Percentiles rank a stretch among this genome's conserved stretches.
phyloP scores from a whole-genome alignment of 106 monocot genomes.

The Dendrobium chrysotoxum region DNA sequence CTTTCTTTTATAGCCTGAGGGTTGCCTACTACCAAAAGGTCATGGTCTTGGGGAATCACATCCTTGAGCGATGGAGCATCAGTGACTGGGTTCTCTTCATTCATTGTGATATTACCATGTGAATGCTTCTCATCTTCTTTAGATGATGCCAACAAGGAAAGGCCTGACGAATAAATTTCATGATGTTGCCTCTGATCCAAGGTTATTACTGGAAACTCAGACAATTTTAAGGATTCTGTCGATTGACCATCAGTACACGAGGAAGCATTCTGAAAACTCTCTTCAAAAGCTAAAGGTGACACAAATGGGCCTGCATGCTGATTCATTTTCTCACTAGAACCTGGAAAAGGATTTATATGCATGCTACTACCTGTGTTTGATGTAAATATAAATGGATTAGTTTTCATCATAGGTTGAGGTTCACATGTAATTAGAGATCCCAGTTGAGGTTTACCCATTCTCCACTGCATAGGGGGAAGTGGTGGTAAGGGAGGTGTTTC shows the following conservation, averaged over 20 bases:
- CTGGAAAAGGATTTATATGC: not conserved
- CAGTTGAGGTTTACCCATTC: slow-evolving; percentile 52
- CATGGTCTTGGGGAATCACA: not conserved
- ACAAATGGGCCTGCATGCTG: slow-evolving; percentile 13
- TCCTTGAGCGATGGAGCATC: slow-evolving; percentile 9
- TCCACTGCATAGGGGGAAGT: slow-evolving; percentile 87
- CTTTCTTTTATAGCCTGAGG: slow-evolving; percentile 12
- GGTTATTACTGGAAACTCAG: slow-evolving; percentile 29
- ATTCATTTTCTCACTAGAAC: not conserved
- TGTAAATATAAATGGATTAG: not conserved
- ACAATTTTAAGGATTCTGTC: slow-evolving; percentile 17
- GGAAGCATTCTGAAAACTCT: slow-evolving; percentile 1
- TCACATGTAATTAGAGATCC: slow-evolving; percentile 18
- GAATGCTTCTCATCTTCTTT: slow-evolving; percentile 16
- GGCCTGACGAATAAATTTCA: slow-evolving; percentile 5
- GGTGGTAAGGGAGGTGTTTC: slow-evolving; percentile 79
- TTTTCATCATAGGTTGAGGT: not conserved
- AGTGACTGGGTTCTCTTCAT: not conserved
- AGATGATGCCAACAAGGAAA: slow-evolving; percentile 4
- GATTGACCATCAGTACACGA: slow-evolving; percentile 12
- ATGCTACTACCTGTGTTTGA: not conserved
- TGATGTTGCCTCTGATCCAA: slow-evolving; percentile 5
- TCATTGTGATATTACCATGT: not conserved
- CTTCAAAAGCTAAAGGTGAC: slow-evolving; percentile 1
- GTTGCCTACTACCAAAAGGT: slow-evolving; percentile 3